Conservation (phyloP, 2,329 filamentous ascomycete genomes). For the Basipetospora chlamydospora region DNA sequence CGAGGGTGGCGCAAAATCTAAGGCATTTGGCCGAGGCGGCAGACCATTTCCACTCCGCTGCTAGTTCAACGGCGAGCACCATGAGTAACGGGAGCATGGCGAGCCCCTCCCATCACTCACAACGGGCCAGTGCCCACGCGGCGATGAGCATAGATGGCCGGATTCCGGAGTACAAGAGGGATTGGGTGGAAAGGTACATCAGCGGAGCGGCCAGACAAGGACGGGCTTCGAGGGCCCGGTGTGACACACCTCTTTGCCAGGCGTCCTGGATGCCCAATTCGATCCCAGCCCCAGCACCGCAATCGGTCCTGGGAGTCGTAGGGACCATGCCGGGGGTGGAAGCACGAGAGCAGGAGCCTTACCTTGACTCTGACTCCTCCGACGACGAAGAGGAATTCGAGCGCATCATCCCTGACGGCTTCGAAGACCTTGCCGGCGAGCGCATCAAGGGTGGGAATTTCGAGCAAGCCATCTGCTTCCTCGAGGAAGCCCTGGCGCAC, state of each 20-base stretch:
- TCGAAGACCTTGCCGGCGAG: constrained; percentile 12
- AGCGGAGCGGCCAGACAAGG: not conserved
- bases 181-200: constrained; percentile 10
- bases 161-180: constrained; percentile 9
- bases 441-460: constrained; percentile 12
- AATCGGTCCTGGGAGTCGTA: not conserved
- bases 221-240: not conserved
- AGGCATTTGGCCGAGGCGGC: constrained; percentile 12
- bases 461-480: constrained; percentile 11
- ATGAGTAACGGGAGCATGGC: constrained; percentile 4
- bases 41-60: constrained; percentile 12
- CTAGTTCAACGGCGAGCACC: constrained; percentile 11
- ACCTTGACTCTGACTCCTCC: too few species aligned
- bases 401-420: constrained; percentile 9
- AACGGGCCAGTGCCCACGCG: constrained; percentile 2
- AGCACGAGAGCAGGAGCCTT: too few species aligned
- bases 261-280: not conserved
- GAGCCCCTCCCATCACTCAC: too few species aligned
- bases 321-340: not conserved
- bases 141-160: constrained; percentile 7
- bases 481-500: constrained; percentile 10
- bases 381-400: constrained; percentile 10
- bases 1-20: constrained; percentile 9
- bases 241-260: not conserved
- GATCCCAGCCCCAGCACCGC: not conserved